phyloP scores from a whole-genome alignment of 139 green algal species.

The Chlorella sp. region DNA sequence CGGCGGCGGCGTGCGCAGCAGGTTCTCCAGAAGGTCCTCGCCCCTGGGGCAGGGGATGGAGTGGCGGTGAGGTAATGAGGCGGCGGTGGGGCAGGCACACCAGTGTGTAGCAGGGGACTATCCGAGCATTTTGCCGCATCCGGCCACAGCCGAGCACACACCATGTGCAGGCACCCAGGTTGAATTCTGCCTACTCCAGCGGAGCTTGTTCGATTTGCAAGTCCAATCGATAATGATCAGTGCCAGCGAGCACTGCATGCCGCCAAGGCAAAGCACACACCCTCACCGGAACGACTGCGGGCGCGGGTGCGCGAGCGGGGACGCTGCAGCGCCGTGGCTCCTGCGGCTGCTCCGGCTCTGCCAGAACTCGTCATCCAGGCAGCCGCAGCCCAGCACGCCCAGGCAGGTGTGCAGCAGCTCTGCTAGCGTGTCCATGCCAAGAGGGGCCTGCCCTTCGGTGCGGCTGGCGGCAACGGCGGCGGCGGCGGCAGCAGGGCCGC shows the following conservation, averaged over 20 bases:
- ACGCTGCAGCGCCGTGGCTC: background rate
- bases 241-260: too few species aligned
- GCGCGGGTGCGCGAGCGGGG: background rate
- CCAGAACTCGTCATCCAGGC: slow-evolving; percentile 15
- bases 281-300: background rate
- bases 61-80: too few species aligned
- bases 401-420: slow-evolving; percentile 13
- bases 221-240: too few species aligned
- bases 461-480: background rate
- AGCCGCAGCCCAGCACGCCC: background rate
- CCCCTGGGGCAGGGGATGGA: too few species aligned
- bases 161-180: too few species aligned
- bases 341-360: background rate
- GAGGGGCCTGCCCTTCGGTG: background rate
- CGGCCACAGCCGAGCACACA: too few species aligned
- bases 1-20: too few species aligned
- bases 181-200: background rate
- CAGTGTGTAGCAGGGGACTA: too few species aligned
- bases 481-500: background rate
- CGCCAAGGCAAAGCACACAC: too few species aligned
- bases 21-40: too few species aligned
- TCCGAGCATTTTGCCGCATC: too few species aligned
- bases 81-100: too few species aligned
- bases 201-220: background rate
- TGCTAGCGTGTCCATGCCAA: background rate